These are phyloP conservation scores for Ambrosia hybrid DNA, from an alignment of 140 eudicot genomes.

Conservation along the genomic window DNA sequence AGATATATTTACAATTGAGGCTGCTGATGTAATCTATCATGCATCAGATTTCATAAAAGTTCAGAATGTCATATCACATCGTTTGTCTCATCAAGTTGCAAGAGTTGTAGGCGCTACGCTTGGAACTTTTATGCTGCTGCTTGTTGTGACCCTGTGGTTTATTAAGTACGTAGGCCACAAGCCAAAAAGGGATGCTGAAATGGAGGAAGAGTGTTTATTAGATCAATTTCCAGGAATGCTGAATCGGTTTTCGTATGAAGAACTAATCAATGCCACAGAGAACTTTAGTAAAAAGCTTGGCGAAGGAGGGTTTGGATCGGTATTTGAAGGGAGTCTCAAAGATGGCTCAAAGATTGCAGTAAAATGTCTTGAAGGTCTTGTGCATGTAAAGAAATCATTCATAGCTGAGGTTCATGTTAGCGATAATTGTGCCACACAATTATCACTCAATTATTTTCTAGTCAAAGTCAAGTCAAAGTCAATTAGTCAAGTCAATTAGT, in stretches of 20 bases:
- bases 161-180: background rate
- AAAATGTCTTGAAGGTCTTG: background rate
- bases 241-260: no score
- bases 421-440: no score
- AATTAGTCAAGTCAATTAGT: no score
- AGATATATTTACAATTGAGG: constrained; percentile 24
- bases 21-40: background rate
- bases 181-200: background rate
- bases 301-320: constrained; percentile 33
- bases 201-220: background rate
- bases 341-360: constrained; percentile 5
- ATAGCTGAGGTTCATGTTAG: no score
- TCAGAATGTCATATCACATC: background rate
- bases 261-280: no score
- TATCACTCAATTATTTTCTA: no score
- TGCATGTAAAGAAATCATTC: background rate
- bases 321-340: background rate
- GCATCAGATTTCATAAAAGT: background rate
- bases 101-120: background rate
- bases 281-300: constrained; percentile 33
- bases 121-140: background rate
- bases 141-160: background rate
- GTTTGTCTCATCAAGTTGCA: background rate
- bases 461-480: no score
- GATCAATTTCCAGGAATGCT: background rate